Conservation (phyloP, 257 asterid species). For the Solanum neorickii region DNA sequence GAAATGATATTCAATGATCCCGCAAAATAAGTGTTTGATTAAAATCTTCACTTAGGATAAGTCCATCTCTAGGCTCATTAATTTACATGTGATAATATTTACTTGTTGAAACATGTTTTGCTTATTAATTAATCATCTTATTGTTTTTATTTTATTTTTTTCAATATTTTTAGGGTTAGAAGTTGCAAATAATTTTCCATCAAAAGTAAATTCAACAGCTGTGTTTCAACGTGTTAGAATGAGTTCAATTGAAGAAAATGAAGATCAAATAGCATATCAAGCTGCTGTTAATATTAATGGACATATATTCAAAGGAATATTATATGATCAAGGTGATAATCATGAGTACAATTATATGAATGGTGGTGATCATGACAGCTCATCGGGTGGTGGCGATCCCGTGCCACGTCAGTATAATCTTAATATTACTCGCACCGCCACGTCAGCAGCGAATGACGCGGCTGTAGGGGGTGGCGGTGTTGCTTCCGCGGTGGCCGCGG, state of each 20-base stretch:
- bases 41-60: too few relatives aligned
- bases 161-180: constrained; percentile 49
- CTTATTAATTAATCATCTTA: neutral
- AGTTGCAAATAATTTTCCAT: constrained; percentile 60
- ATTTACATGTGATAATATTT: neutral
- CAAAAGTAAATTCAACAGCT: constrained; percentile 65
- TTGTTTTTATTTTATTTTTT: neutral
- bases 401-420: constrained; percentile 21
- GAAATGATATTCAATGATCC: too few relatives aligned
- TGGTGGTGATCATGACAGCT: constrained; percentile 32
- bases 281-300: constrained; percentile 83
- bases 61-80: neutral
- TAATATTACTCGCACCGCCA: constrained; percentile 12
- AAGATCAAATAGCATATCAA: constrained; percentile 75
- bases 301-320: constrained; percentile 88
- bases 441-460: neutral
- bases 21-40: too few relatives aligned
- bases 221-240: constrained; percentile 78
- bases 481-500: neutral
- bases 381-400: constrained; percentile 63
- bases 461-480: neutral
- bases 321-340: constrained; percentile 68
- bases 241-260: constrained; percentile 58
- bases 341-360: constrained; percentile 23
- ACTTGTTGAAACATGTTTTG: neutral